Evolutionary conservation across 208 protist genomes (phyloP).

Genomic region (Leishmania martiniquensis): DNA sequence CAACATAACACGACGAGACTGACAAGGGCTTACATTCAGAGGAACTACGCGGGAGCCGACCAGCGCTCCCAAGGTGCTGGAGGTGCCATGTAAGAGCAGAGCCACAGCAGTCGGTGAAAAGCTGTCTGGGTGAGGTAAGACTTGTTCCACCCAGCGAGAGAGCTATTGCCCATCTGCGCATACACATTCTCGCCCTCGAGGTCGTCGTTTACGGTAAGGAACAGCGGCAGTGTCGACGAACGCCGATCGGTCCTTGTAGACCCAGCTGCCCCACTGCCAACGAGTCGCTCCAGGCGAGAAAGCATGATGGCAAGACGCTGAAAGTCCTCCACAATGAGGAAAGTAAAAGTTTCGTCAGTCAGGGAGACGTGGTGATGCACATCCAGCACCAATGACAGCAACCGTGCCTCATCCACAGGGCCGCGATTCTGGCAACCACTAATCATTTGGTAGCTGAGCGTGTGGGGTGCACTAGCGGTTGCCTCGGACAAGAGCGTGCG

Average conservation of each 20-base stretch:
- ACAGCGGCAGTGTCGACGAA: slow-evolving; percentile 15
- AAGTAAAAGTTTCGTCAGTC: slow-evolving; percentile 14
- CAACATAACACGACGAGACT: neutral
- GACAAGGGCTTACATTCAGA: neutral
- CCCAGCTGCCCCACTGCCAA: neutral
- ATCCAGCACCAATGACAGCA: slow-evolving; percentile 23
- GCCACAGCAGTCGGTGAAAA: slow-evolving; percentile 25
- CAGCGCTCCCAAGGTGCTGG: slow-evolving; percentile 21
- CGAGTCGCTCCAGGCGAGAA: slow-evolving; percentile 4
- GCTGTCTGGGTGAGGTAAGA: slow-evolving; percentile 8
- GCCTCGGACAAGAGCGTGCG: slow-evolving; percentile 7
- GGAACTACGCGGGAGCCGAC: neutral
- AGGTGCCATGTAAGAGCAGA: slow-evolving; percentile 10
- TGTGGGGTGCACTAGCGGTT: neutral
- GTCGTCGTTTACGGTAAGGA: slow-evolving; percentile 36
- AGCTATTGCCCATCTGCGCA: slow-evolving; percentile 2
- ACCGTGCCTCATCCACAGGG: slow-evolving; percentile 3
- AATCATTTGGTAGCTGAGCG: slow-evolving; percentile 5
- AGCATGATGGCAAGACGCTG: slow-evolving; percentile 27
- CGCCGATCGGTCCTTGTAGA: neutral
- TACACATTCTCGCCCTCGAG: slow-evolving; percentile 3
- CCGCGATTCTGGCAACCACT: slow-evolving; percentile 4
- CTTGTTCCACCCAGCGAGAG: slow-evolving; percentile 9
- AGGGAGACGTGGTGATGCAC: slow-evolving; percentile 29
- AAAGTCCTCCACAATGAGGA: slow-evolving; percentile 31